Conservation (phyloP, 2,329 filamentous ascomycete genomes). For the Stagonosporopsis chrysanthemi region DNA sequence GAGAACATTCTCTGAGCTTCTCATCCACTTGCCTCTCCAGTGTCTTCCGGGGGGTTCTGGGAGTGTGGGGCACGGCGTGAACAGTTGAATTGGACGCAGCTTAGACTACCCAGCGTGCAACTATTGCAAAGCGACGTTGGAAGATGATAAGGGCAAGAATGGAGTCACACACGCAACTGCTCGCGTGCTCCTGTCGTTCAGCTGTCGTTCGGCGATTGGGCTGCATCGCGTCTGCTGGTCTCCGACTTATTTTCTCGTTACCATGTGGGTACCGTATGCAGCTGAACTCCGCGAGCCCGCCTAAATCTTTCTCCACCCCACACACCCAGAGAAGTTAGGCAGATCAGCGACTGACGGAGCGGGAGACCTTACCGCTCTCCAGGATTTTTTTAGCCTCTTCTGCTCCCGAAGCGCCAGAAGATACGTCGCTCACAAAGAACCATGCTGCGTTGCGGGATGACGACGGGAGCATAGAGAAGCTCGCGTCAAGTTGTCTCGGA, state of each 20-base stretch:
- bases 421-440: conserved; percentile 1
- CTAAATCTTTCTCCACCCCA: conserved; percentile 13
- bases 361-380: conserved; percentile 22
- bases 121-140: not conserved
- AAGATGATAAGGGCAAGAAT: not conserved
- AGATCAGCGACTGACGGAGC: conserved; percentile 23
- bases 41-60: conserved; percentile 4
- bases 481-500: conserved; percentile 10
- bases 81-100: not conserved
- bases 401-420: conserved; percentile 13
- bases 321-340: conserved; percentile 15
- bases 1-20: not conserved
- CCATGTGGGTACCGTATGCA: conserved; percentile 5
- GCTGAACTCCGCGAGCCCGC: conserved; percentile 7
- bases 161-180: not conserved
- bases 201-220: conserved; percentile 5
- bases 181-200: conserved; percentile 14
- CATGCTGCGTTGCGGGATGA: conserved; percentile 1
- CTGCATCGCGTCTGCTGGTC: conserved; percentile 1
- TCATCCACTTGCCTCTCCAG: conserved; percentile 11
- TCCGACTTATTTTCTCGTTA: conserved; percentile 19
- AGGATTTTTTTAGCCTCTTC: conserved; percentile 19
- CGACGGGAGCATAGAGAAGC: conserved; percentile 4
- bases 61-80: not conserved
- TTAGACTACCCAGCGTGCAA: not conserved